A percentile compares a stretch with the other conserved stretches of the same genome.
Evolutionary conservation across 352 stramenopile species (phyloP).

Genomic region (Globisporangium canariense): DNA sequence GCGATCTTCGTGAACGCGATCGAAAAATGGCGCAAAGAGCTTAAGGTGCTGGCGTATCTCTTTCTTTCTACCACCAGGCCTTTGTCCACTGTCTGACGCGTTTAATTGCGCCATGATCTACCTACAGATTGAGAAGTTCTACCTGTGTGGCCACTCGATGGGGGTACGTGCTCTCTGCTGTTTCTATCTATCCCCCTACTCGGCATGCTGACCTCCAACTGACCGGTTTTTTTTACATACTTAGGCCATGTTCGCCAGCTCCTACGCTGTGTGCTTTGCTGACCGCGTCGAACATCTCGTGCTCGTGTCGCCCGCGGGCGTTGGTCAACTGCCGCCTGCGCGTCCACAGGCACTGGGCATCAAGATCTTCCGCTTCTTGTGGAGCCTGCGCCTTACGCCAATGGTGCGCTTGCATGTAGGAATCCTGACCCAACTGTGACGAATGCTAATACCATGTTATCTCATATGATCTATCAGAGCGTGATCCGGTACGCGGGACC

Average conservation of each 20-base stretch:
- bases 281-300: constrained; percentile 47
- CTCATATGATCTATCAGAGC: constrained; percentile 21
- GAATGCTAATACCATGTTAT: not conserved
- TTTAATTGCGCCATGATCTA: not conserved
- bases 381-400: constrained; percentile 45
- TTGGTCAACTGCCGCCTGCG: constrained; percentile 35
- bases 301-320: constrained; percentile 58
- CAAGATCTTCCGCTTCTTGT: constrained; percentile 45
- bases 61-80: not conserved
- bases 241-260: constrained; percentile 61
- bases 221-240: not conserved
- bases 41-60: constrained; percentile 25
- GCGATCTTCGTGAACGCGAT: constrained; percentile 54
- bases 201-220: not conserved
- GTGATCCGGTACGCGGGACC: constrained; percentile 48
- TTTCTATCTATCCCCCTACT: not conserved
- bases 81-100: too few relatives aligned
- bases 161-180: constrained; percentile 27
- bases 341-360: constrained; percentile 32
- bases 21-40: constrained; percentile 58
- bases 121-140: constrained; percentile 51
- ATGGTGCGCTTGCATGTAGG: constrained; percentile 28
- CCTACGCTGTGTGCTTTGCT: constrained; percentile 47
- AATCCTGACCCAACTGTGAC: not conserved
- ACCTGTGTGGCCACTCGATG: constrained; percentile 61